These are phyloP conservation scores for Lathyrus oleraceus DNA, from an alignment of 306 rosid species.

Conservation along the genomic window DNA sequence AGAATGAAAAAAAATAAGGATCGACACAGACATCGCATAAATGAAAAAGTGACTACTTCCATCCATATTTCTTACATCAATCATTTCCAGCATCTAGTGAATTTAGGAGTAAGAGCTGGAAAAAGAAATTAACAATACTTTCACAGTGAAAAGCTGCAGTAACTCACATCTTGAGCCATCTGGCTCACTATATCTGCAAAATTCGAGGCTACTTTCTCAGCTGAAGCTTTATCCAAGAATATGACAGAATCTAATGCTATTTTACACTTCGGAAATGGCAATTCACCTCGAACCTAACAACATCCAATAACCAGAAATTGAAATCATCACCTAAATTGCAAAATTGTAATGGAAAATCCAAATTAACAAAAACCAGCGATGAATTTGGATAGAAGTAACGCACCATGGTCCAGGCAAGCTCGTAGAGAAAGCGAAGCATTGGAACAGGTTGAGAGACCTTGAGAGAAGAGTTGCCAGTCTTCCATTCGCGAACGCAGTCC, in stretches of 20 bases:
- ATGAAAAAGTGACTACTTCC: conserved; percentile 4
- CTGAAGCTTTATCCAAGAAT: conserved; percentile 57
- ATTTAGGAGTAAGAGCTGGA: background rate
- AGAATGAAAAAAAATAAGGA: background rate
- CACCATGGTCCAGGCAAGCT: conserved; percentile 91
- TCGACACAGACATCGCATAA: no score
- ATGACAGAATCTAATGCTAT: conserved; percentile 77
- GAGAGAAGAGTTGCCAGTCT: conserved; percentile 59
- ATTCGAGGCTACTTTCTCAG: conserved; percentile 65
- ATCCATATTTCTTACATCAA: background rate
- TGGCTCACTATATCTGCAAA: conserved; percentile 91
- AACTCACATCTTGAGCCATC: conserved; percentile 95
- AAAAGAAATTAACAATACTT: background rate
- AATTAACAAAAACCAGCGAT: background rate
- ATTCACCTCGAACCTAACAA: conserved; percentile 86
- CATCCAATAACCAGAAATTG: conserved; percentile 26
- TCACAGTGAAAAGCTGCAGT: conserved; percentile 8
- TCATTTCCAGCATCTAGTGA: conserved; percentile 7
- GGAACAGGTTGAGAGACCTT: conserved; percentile 68
- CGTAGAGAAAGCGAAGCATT: conserved; percentile 87
- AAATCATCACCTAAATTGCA: background rate
- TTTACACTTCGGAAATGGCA: conserved; percentile 86
- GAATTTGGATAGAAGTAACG: background rate
- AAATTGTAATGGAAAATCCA: background rate
- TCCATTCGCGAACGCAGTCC: conserved; percentile 87